phyloP scores from a whole-genome alignment of 805 yeast genomes.

The Ogataea pilisensis region DNA sequence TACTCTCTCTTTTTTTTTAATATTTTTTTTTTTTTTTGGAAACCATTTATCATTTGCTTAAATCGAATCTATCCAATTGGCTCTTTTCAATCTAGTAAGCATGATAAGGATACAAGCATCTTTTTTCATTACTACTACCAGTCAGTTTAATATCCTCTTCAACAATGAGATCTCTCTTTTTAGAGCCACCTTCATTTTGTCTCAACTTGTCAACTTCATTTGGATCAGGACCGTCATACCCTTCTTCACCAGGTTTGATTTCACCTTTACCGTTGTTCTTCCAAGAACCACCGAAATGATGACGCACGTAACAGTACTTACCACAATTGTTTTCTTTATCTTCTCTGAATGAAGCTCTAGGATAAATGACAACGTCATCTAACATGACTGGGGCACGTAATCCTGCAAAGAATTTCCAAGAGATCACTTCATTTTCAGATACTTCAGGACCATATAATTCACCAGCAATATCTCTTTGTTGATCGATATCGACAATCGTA shows the following conservation, averaged over 20 bases:
- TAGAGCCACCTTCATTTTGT: slow-evolving; percentile 5
- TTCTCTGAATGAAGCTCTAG: slow-evolving; percentile 32
- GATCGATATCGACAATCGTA: slow-evolving; percentile 32
- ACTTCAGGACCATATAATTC: slow-evolving; percentile 31
- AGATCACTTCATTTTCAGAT: slow-evolving; percentile 23
- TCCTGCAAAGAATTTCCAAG: slow-evolving; percentile 33
- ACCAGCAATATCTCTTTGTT: slow-evolving; percentile 26
- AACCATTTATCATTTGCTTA: background rate
- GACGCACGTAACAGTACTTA: slow-evolving; percentile 32
- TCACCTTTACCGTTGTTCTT: slow-evolving; percentile 34
- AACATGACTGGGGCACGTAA: slow-evolving; percentile 31
- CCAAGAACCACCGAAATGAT: slow-evolving; percentile 36
- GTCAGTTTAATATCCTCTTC: no score
- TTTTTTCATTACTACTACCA: no score
- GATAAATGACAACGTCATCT: slow-evolving; percentile 33
- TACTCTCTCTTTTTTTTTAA: background rate
- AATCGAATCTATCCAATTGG: no score
- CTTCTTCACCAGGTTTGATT: slow-evolving; percentile 29
- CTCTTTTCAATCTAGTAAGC: no score
- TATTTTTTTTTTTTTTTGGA: background rate
- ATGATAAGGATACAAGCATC: slow-evolving; percentile 20
- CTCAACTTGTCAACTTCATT: slow-evolving; percentile 15
- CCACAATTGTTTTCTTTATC: slow-evolving; percentile 33
- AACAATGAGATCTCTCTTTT: slow-evolving; percentile 15
- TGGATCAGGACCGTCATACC: slow-evolving; percentile 23